Conservation (phyloP, 257 asterid species). For the Jaltomata sinuosa region DNA sequence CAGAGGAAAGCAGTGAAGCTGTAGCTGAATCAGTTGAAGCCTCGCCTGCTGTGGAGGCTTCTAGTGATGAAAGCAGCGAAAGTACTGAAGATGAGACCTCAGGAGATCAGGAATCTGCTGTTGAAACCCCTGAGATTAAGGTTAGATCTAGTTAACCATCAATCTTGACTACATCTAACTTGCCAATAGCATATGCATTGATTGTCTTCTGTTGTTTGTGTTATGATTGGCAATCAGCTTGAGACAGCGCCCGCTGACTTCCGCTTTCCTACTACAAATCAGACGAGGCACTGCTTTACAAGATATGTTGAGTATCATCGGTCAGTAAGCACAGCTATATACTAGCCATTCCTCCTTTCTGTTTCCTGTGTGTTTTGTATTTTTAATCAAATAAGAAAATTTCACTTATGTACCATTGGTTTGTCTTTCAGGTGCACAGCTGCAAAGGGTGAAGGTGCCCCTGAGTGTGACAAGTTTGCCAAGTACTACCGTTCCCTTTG, state of each 20-base stretch:
- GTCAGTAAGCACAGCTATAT: conserved; percentile 22
- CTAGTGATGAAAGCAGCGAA: conserved; percentile 33
- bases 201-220: neutral
- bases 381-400: neutral
- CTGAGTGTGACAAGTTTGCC: conserved; percentile 90
- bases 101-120: conserved; percentile 42
- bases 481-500: conserved; percentile 91
- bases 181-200: neutral
- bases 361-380: neutral
- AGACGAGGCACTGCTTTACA: conserved; percentile 95
- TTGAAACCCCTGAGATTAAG: conserved; percentile 64
- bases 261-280: conserved; percentile 96
- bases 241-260: conserved; percentile 98
- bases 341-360: neutral
- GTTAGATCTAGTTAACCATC: conserved; percentile 15
- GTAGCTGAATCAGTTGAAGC: conserved; percentile 41
- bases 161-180: neutral
- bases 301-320: conserved; percentile 88
- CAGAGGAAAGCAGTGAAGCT: conserved; percentile 32
- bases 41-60: conserved; percentile 33
- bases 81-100: conserved; percentile 36
- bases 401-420: neutral
- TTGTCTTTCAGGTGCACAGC: conserved; percentile 59
- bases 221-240: conserved; percentile 33
- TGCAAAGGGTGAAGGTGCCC: conserved; percentile 88